Percentiles rank a stretch among this genome's conserved stretches.
Evolutionary conservation across 1,284 basidiomycete genomes (phyloP).

Genomic region (Fistulinella cinereoalba): DNA sequence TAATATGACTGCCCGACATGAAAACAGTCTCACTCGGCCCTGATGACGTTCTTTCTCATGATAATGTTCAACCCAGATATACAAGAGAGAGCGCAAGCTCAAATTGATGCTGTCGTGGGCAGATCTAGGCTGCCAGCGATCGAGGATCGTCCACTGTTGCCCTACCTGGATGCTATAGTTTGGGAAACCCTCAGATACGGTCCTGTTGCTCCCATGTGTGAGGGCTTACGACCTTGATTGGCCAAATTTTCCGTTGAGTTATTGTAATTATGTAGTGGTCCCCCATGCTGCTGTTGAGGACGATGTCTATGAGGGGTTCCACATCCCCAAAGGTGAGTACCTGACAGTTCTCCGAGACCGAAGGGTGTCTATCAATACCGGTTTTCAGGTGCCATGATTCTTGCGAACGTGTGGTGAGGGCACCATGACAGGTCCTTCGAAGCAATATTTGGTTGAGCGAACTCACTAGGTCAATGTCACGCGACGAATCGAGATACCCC

Average conservation of each 20-base stretch:
- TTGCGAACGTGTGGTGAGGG: background rate
- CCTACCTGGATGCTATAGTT: background rate
- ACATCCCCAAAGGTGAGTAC: background rate
- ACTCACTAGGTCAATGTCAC: background rate
- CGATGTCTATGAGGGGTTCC: background rate
- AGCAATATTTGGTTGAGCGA: too few relatives aligned
- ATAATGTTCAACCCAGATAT: background rate
- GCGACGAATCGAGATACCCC: background rate
- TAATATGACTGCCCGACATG: background rate
- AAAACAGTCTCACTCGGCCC: slow-evolving; percentile 5
- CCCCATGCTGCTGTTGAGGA: background rate
- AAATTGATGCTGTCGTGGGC: background rate
- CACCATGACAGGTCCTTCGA: background rate
- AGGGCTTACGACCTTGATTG: background rate
- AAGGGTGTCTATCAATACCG: background rate
- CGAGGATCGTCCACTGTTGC: background rate
- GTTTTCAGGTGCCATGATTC: background rate
- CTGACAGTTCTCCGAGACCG: background rate
- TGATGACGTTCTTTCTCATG: slow-evolving; percentile 26
- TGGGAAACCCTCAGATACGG: background rate
- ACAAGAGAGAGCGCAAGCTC: background rate
- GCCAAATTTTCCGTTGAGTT: too few relatives aligned
- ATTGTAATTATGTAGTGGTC: background rate
- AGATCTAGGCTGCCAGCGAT: background rate
- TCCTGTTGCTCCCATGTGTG: background rate